These are phyloP conservation scores for Apostasia ramifera DNA, from an alignment of 106 monocot species.

Conservation along the genomic window DNA sequence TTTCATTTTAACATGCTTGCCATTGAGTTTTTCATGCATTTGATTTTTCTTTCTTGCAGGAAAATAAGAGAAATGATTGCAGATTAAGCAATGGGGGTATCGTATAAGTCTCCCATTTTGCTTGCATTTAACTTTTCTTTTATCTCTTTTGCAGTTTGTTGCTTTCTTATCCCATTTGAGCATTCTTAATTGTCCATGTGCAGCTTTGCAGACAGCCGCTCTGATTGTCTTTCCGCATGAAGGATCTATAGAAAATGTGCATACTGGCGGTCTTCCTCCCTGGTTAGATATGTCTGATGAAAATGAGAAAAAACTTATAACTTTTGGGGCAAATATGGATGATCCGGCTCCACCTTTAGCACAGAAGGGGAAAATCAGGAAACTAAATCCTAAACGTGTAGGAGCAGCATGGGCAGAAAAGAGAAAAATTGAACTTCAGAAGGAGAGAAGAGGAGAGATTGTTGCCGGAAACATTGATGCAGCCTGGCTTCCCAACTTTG, in stretches of 20 bases:
- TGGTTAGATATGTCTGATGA: conserved; percentile 54
- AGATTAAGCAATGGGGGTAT: conserved; percentile 34
- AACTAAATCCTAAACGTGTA: conserved; percentile 89
- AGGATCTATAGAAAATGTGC: conserved; percentile 40
- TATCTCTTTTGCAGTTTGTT: neutral
- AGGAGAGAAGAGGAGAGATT: conserved; percentile 71
- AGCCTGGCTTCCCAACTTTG: conserved; percentile 98
- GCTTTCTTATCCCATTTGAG: neutral
- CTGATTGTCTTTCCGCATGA: conserved; percentile 14
- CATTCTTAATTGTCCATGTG: neutral
- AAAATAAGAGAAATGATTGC: conserved; percentile 22
- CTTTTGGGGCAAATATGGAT: conserved; percentile 1
- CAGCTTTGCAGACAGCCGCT: conserved; percentile 25
- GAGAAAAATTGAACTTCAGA: conserved; percentile 72
- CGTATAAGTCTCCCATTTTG: conserved; percentile 6
- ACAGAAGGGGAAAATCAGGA: conserved; percentile 29
- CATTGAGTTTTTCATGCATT: neutral
- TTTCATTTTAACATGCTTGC: too few species aligned
- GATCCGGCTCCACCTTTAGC: conserved; percentile 5
- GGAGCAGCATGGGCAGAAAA: conserved; percentile 98
- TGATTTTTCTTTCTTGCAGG: conserved; percentile 17
- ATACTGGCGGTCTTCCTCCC: conserved; percentile 45
- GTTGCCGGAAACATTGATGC: conserved; percentile 30
- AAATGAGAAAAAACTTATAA: conserved; percentile 15
- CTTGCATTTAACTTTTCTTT: neutral